Conservation (phyloP, 2,329 filamentous ascomycete genomes). For the Fusarium falciforme region DNA sequence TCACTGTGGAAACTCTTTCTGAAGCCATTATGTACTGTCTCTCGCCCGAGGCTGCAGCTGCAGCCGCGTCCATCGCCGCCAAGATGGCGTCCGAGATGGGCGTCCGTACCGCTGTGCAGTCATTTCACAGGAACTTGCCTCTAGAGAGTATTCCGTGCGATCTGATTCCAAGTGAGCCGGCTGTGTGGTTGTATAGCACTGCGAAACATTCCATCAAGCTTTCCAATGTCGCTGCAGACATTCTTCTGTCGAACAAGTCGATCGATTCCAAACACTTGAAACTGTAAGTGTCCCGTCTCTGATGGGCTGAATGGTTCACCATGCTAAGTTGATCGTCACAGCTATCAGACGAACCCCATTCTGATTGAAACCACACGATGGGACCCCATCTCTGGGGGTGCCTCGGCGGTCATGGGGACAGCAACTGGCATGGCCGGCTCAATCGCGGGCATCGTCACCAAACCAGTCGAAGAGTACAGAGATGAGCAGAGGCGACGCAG, state of each 20-base stretch:
- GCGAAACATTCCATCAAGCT: conserved; percentile 2
- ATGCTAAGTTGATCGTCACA: not conserved
- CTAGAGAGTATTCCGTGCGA: conserved; percentile 30
- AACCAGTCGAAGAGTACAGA: conserved; percentile 24
- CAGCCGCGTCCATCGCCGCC: not conserved
- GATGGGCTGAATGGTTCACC: not conserved
- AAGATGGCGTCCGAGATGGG: conserved; percentile 22
- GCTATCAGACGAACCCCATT: conserved; percentile 18
- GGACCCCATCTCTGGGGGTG: conserved; percentile 32
- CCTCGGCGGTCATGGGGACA: conserved; percentile 8
- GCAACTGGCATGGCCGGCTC: conserved; percentile 13
- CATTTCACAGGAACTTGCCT: conserved; percentile 36
- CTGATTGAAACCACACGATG: conserved; percentile 27
- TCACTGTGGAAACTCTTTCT: conserved; percentile 23
- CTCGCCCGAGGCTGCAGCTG: not conserved
- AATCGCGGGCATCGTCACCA: conserved; percentile 19
- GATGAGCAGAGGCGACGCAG: not conserved
- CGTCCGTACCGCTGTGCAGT: conserved; percentile 28
- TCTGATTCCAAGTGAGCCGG: not conserved
- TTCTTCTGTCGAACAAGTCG: conserved; percentile 7
- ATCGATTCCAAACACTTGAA: conserved; percentile 17
- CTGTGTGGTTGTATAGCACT: conserved; percentile 13
- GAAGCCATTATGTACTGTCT: conserved; percentile 31
- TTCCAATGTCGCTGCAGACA: conserved; percentile 24
- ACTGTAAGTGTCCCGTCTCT: rapidly evolving